Percentiles rank a stretch among this genome's conserved stretches.
phyloP scores from a whole-genome alignment of 352 stramenopile species.

The Pythium oligandrum region DNA sequence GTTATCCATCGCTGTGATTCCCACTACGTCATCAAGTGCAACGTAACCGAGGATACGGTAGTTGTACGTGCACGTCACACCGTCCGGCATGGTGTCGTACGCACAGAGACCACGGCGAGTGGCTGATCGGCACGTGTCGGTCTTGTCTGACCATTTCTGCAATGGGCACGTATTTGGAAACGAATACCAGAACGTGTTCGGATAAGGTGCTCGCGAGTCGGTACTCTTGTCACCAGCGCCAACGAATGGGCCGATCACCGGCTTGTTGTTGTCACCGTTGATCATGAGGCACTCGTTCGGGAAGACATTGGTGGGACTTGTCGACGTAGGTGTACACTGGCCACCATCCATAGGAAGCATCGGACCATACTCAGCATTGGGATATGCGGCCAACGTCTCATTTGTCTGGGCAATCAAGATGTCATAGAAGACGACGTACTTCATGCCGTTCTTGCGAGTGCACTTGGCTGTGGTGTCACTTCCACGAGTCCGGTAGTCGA shows the following conservation, averaged over 20 bases:
- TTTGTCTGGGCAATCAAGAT: constrained; percentile 72
- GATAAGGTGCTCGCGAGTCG: constrained; percentile 61
- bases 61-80: constrained; percentile 61
- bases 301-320: constrained; percentile 24
- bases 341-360: constrained; percentile 68
- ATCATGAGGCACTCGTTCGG: constrained; percentile 66
- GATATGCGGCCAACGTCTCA: constrained; percentile 63
- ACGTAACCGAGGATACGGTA: constrained; percentile 71
- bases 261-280: constrained; percentile 57
- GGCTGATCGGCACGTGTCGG: constrained; percentile 29
- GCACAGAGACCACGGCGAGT: constrained; percentile 41
- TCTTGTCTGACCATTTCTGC: constrained; percentile 35
- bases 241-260: constrained; percentile 64
- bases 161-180: constrained; percentile 55
- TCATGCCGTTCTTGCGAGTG: constrained; percentile 76
- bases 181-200: constrained; percentile 74
- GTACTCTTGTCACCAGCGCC: constrained; percentile 40
- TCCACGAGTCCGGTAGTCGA: constrained; percentile 73
- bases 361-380: constrained; percentile 52
- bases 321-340: constrained; percentile 40
- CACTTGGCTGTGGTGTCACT: constrained; percentile 35
- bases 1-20: constrained; percentile 60
- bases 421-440: constrained; percentile 83
- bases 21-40: constrained; percentile 69
- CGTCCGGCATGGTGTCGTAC: constrained; percentile 43